phyloP scores from a whole-genome alignment of 345 rosid genomes.

The Linum trigynum region DNA sequence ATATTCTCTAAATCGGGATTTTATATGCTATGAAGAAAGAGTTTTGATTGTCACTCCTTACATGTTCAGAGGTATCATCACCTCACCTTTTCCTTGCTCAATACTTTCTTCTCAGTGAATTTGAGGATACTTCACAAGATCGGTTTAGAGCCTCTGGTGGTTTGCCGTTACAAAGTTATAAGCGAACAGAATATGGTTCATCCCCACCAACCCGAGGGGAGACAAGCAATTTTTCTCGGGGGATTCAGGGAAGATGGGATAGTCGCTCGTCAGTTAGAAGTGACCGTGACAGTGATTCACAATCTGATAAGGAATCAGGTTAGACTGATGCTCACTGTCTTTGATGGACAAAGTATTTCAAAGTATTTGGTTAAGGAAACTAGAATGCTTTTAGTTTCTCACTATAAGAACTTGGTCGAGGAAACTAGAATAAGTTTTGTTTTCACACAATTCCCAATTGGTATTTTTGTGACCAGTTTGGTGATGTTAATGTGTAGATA shows the following conservation, averaged over 20 bases:
- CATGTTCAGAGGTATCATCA: slow-evolving; percentile 4
- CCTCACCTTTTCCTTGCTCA: slow-evolving; percentile 4
- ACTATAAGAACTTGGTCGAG: not conserved
- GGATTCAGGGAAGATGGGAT: slow-evolving; percentile 76
- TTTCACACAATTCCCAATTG: not conserved
- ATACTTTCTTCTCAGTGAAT: slow-evolving; percentile 37
- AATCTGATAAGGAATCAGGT: slow-evolving; percentile 78
- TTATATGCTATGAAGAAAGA: not conserved
- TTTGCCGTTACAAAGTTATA: slow-evolving; percentile 46
- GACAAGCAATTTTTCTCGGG: slow-evolving; percentile 39
- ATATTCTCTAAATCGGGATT: not conserved
- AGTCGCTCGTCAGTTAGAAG: slow-evolving; percentile 66
- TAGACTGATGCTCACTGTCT: slow-evolving; percentile 5
- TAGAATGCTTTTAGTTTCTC: slow-evolving; percentile 1
- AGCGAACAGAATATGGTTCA: slow-evolving; percentile 72
- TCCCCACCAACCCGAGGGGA: slow-evolving; percentile 90
- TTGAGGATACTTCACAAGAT: slow-evolving; percentile 54
- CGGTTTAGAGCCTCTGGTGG: slow-evolving; percentile 44
- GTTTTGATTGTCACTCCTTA: slow-evolving; percentile 2
- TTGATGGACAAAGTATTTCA: not conserved
- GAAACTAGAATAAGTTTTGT: not conserved
- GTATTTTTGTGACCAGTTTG: slow-evolving; percentile 7
- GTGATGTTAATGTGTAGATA: slow-evolving; percentile 30
- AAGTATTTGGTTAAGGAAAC: not conserved
- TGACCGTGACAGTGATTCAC: slow-evolving; percentile 68